Base-by-base conservation (phyloP, 1,139 yeast genomes). In the Suhomyces kunorum region DNA sequence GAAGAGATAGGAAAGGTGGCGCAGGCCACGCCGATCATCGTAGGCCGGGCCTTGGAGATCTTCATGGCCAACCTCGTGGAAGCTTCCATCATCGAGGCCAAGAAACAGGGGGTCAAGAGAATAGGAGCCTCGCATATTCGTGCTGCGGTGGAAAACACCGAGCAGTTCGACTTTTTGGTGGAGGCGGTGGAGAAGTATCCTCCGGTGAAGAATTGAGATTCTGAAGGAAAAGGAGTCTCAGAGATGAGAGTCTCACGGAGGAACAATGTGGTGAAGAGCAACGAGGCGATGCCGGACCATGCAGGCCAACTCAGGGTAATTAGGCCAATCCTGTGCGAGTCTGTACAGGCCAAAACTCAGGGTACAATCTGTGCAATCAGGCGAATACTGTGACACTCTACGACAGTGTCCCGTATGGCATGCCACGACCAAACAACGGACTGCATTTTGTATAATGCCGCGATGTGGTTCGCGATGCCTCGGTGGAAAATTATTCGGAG, bases 1-100 rank as follows among this genome's bases (percentile, higher is more conserved):
- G 98, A 92, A 53, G 99, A 92, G 51, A 90, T 92, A 36, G 99
- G 99, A 5, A 92, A 92, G 62, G 98, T 94, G 12, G 97, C 98
- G 8, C 98, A 90, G 60, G 98, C 97, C 4, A 92, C 98, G 3
- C 99, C 99, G 0, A 85, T 92, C 17, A 90, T 90, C 22, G 96
- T 92, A 9, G 97, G 98, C 8, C 77, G 96, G 48, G 96, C 98
- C 0, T 72, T 92, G 40, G 98, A 92, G 64, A 78, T 88, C 46
- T 92, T 92, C 59, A 81, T 92, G 78, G 89, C 95, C 40, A 80
- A 92, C 43, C 73, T 94, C 45, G 95, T 92, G 38, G 92, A 87
- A 54, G 90, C 87, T 37, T 78, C 95, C 13, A 82, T 88, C 38
- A 74, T 78, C 34, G 89, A 87, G 53, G 96, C 97, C 8, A 79